Conservation (phyloP, 768 basidiomycete species). For the Sporobolomyces roseus region DNA sequence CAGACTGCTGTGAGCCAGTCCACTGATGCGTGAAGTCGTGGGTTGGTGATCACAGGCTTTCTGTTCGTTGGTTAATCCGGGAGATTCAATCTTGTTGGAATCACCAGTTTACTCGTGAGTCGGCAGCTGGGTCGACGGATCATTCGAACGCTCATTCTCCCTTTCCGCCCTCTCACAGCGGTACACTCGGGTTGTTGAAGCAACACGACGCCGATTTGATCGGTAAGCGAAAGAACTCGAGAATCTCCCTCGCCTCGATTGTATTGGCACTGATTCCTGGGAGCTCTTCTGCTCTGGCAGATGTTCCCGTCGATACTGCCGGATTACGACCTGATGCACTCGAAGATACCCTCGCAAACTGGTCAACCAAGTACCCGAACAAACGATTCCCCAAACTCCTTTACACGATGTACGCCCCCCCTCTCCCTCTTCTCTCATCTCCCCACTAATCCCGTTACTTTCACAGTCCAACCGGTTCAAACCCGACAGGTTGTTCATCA, state of each 20-base stretch:
- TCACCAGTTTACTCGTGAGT: conserved; percentile 62
- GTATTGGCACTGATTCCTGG: not conserved
- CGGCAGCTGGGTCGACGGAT: too few species aligned
- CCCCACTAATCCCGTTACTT: not conserved
- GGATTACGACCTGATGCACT: conserved; percentile 65
- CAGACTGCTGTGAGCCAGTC: not conserved
- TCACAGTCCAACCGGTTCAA: conserved; percentile 61
- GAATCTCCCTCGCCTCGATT: too few species aligned
- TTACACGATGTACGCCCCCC: conserved; percentile 60
- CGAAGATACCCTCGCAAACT: conserved; percentile 63
- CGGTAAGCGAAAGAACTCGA: conserved; percentile 46
- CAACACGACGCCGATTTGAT: conserved; percentile 45
- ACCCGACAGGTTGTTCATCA: conserved; percentile 78
- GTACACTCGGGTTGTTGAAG: conserved; percentile 48
- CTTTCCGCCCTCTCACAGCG: conserved; percentile 38
- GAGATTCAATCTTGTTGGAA: conserved; percentile 77
- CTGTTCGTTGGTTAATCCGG: conserved; percentile 66
- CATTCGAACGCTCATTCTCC: too few species aligned
- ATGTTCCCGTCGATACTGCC: conserved; percentile 68
- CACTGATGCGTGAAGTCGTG: too few species aligned
- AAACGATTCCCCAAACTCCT: conserved; percentile 71
- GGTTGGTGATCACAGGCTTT: conserved; percentile 57
- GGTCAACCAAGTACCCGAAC: conserved; percentile 57
- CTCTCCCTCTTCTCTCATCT: conserved; percentile 46
- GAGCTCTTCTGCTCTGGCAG: conserved; percentile 37